phyloP scores from a whole-genome alignment of 257 asterid genomes.

The Penstemon davidsonii region DNA sequence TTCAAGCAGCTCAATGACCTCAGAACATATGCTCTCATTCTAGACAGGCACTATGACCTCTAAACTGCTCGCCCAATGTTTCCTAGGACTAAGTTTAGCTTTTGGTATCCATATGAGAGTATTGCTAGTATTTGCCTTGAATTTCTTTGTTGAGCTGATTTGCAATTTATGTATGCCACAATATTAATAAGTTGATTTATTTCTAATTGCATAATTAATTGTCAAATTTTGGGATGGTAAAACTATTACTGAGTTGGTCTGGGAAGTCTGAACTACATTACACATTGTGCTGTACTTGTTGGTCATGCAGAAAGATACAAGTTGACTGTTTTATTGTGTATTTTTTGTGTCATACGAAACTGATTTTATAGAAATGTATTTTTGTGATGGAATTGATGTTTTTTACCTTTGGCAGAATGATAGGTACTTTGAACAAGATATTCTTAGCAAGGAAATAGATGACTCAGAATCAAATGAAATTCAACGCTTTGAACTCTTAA shows the following conservation, averaged over 20 bases:
- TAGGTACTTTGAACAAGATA: slow-evolving; percentile 44
- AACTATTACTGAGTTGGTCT: slow-evolving; percentile 5
- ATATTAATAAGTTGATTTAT: slow-evolving; percentile 4
- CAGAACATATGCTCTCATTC: not conserved
- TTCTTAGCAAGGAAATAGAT: slow-evolving; percentile 34
- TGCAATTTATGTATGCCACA: not conserved
- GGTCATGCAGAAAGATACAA: slow-evolving; percentile 13
- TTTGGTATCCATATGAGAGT: slow-evolving; percentile 16
- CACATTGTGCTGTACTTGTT: slow-evolving; percentile 1
- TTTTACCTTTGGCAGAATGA: slow-evolving; percentile 44
- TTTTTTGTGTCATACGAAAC: slow-evolving; percentile 6
- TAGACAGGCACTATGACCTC: slow-evolving; percentile 9
- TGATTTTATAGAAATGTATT: not conserved
- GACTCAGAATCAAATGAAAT: slow-evolving; percentile 65
- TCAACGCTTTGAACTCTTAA: slow-evolving; percentile 74
- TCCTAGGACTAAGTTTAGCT: slow-evolving; percentile 23
- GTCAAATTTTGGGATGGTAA: slow-evolving; percentile 14
- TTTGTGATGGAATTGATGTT: slow-evolving; percentile 10
- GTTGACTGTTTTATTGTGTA: slow-evolving; percentile 13
- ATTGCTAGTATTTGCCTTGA: slow-evolving; percentile 12
- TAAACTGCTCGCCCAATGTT: slow-evolving; percentile 7
- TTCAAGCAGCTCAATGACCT: not conserved
- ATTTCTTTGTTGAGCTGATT: slow-evolving; percentile 22
- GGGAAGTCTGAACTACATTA: slow-evolving; percentile 18
- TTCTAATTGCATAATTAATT: slow-evolving; percentile 5